phyloP scores from a whole-genome alignment of 2,329 filamentous ascomycete species.

The Coniochaeta ligniaria region DNA sequence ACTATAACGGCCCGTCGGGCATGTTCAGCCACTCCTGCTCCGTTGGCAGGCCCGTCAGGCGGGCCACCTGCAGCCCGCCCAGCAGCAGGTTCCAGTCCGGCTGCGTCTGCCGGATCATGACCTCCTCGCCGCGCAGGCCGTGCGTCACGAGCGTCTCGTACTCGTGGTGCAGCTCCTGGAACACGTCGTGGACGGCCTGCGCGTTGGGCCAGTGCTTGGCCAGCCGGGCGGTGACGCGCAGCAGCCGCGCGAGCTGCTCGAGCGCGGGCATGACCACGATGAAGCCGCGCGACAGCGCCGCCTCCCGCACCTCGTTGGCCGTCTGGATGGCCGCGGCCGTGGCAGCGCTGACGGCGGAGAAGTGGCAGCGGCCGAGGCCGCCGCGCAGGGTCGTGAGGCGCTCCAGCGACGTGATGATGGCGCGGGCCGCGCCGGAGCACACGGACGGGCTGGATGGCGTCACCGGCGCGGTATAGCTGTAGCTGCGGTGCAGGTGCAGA shows the following conservation, averaged over 20 bases:
- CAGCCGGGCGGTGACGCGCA: background rate
- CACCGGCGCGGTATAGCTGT: background rate
- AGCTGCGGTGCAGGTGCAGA: background rate
- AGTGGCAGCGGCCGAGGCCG: background rate
- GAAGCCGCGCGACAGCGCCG: background rate
- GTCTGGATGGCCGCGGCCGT: background rate
- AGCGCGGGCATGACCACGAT: background rate
- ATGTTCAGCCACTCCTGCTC: too few species aligned
- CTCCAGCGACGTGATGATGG: background rate
- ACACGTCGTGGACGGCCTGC: background rate
- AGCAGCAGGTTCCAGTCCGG: too few species aligned
- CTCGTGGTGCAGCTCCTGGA: background rate
- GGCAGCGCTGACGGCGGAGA: background rate
- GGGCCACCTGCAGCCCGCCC: too few species aligned
- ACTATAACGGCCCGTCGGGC: too few species aligned
- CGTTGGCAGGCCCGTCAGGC: too few species aligned
- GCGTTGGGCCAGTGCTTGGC: background rate
- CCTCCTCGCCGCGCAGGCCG: background rate
- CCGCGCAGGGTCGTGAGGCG: background rate
- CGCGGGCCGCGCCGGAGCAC: background rate
- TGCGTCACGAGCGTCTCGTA: background rate
- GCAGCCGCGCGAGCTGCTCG: background rate
- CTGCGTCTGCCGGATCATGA: too few species aligned
- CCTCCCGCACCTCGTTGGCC: background rate
- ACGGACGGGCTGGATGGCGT: background rate